Evolutionary conservation across 2,329 filamentous ascomycete genomes (phyloP), one percentile per base, ranked within the genome.

Genomic region (Fusarium euwallaceae): DNA sequence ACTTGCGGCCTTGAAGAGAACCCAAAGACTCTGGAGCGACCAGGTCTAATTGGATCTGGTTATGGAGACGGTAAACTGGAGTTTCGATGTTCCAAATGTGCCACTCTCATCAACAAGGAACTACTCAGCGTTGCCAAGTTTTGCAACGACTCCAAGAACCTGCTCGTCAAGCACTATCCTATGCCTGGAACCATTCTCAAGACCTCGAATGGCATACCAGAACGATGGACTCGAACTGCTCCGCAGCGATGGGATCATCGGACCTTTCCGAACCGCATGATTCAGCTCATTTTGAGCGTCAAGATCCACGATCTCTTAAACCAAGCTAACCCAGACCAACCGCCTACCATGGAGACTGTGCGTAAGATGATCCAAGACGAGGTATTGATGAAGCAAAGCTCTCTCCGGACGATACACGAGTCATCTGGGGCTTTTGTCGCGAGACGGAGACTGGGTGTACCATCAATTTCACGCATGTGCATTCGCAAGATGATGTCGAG

Each of bases 111-210:
- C 72, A 87, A 85, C 1, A 89, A 91, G 73, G 88, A 92, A 29
- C 82, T 82, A 1, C 84, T 94, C 1, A 86, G 88, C 20, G 85
- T 91, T 2, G 84, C 81, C 10, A 92, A 90, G 67, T 92, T 94
- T 75, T 83, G 85, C 58, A 81, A 81, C 34, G 92, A 94, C 70
- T 80, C 89, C 1, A 78, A 86, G 32, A 76, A 83, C 90, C 1
- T 73, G 6, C 73, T 89, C 2, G 37, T 59, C 10, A 70, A 71
- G 34, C 87, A 85, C 8, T 78, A 83, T 2, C 90, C 92, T 0
- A 90, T 95, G 85, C 91, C 92, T 0, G 93, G 93, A 1, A 95
- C 93, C 0, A 80, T 94, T 6, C 84, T 94, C 9, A 85, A 89
- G 10, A 79, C 87, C 0, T 80, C 82, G 1, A 85, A 78, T 0